Conservation (phyloP, 2,329 filamentous ascomycete genomes). For the Hirsutella rhossiliensis region DNA sequence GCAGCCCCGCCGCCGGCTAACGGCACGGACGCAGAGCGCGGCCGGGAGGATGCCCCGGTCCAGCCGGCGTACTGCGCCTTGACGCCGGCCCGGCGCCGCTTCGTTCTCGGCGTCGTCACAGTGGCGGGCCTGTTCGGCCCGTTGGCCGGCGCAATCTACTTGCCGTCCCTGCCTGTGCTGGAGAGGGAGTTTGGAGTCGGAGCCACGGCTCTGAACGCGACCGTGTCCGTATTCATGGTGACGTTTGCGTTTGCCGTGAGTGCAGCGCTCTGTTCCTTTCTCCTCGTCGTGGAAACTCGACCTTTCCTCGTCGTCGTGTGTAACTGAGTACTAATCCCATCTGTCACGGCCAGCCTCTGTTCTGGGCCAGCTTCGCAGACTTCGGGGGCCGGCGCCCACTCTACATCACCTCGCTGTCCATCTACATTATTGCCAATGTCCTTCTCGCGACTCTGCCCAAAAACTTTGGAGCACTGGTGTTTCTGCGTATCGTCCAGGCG, state of each 20-base stretch:
- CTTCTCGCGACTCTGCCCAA: slow-evolving; percentile 24
- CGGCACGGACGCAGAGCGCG: not conserved
- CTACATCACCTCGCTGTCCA: slow-evolving; percentile 25
- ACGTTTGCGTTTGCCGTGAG: slow-evolving; percentile 26
- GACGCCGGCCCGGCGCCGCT: slow-evolving; percentile 17
- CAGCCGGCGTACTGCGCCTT: slow-evolving; percentile 24
- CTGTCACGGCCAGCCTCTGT: slow-evolving; percentile 20
- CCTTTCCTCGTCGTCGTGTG: too few relatives aligned
- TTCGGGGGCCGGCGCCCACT: slow-evolving; percentile 25
- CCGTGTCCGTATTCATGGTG: slow-evolving; percentile 31
- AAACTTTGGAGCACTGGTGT: slow-evolving; percentile 23
- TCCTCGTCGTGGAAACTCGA: too few relatives aligned
- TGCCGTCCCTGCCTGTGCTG: slow-evolving; percentile 25
- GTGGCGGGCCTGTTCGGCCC: slow-evolving; percentile 29
- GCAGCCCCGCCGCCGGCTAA: not conserved
- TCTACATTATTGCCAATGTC: slow-evolving; percentile 25
- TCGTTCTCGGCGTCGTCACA: slow-evolving; percentile 26
- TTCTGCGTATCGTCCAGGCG: slow-evolving; percentile 27
- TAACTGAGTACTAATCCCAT: too few relatives aligned
- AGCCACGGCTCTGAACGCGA: slow-evolving; percentile 25
- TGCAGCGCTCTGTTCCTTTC: not conserved
- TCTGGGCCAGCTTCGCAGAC: slow-evolving; percentile 27
- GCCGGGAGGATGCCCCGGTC: not conserved
- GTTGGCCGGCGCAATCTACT: slow-evolving; percentile 29
- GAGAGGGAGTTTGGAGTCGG: slow-evolving; percentile 23